Conservation (phyloP, 495 filamentous ascomycete species). For the Podospora comata region DNA sequence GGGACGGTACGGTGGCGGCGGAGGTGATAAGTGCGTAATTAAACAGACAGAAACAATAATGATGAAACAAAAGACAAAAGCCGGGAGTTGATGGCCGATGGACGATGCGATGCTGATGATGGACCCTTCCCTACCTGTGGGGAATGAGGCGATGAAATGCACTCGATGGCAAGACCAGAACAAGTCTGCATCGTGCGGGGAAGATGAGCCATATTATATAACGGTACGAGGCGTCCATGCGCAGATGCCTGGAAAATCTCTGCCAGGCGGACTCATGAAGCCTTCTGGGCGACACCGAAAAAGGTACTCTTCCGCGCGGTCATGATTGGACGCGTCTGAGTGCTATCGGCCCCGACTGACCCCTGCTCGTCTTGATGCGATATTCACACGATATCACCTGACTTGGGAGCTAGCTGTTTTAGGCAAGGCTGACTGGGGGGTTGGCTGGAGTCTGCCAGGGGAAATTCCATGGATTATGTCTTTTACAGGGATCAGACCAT, state of each 20-base stretch:
- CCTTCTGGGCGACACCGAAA: slow-evolving; percentile 25
- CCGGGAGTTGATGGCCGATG: slow-evolving; percentile 20
- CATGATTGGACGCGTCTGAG: slow-evolving; percentile 28
- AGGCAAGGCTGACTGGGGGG: slow-evolving; percentile 3
- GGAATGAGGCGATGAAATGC: slow-evolving; percentile 14
- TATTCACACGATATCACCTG: slow-evolving; percentile 30
- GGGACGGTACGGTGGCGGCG: slow-evolving; percentile 2
- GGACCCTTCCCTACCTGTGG: slow-evolving; percentile 25
- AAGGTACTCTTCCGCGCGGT: slow-evolving; percentile 20
- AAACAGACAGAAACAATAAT: slow-evolving; percentile 13
- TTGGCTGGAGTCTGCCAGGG: slow-evolving; percentile 15
- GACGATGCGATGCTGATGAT: slow-evolving; percentile 7
- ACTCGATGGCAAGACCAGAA: slow-evolving; percentile 17
- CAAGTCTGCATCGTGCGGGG: slow-evolving; percentile 15
- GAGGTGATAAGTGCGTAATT: neutral
- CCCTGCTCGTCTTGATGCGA: slow-evolving; percentile 6
- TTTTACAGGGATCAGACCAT: slow-evolving; percentile 1
- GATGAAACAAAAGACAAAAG: slow-evolving; percentile 17
- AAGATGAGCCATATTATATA: slow-evolving; percentile 27
- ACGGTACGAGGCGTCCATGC: slow-evolving; percentile 23
- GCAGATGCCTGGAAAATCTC: slow-evolving; percentile 31
- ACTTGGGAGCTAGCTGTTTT: slow-evolving; percentile 19
- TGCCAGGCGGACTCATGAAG: slow-evolving; percentile 11
- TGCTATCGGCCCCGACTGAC: slow-evolving; percentile 14
- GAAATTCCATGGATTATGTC: slow-evolving; percentile 2